Evolutionary conservation across 1,139 yeast species (phyloP), one percentile per base, ranked within the genome.

Genomic region (Candida smagusa): DNA sequence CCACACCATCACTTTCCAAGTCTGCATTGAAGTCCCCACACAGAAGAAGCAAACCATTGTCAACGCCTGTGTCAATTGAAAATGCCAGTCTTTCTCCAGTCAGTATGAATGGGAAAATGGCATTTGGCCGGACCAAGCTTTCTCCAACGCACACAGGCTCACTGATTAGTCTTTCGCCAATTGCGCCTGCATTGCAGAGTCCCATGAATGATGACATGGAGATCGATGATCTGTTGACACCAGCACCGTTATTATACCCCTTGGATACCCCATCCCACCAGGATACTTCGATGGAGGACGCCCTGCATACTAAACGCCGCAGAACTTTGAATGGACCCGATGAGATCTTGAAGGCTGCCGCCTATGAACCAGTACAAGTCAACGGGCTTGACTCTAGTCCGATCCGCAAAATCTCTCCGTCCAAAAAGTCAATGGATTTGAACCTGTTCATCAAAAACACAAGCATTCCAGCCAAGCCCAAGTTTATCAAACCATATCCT

Each of bases 391-490:
- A 38, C 35, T 27, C 35, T 22, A 11, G 36, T n/a, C 61, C 61
- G 3, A 39, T 48, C 9, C 49, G 56, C 26, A 53, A 49, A 35
- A 64, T 68, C 2, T 65, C 72, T 2, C 74, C 74, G 0, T 66
- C 72, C 9, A 68, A 65, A 43, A 63, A 65, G 30, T 63, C 68
- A 5, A 61, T 59, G 60, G 64, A 69, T 44, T 59, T 70, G 39
- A 63, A 68, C 42, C 58, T 58, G 30, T 47, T 68, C 23, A 48
- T 25, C 50, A 47, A 12, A 37, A 40, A 3, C 38, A 46, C n/a
- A 41, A 47, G n/a, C 48, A 49, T 45, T 43, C 41, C 26, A 46
- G 45, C 31, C 43, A 45, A 51, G 32, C 46, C 47, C 44, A 41
- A 53, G 13, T 59, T 59, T 40, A 50, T 53, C 24, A 59, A 56